Evolutionary conservation across 2,329 filamentous ascomycete species (phyloP).

Genomic region (Monilinia fructicola): DNA sequence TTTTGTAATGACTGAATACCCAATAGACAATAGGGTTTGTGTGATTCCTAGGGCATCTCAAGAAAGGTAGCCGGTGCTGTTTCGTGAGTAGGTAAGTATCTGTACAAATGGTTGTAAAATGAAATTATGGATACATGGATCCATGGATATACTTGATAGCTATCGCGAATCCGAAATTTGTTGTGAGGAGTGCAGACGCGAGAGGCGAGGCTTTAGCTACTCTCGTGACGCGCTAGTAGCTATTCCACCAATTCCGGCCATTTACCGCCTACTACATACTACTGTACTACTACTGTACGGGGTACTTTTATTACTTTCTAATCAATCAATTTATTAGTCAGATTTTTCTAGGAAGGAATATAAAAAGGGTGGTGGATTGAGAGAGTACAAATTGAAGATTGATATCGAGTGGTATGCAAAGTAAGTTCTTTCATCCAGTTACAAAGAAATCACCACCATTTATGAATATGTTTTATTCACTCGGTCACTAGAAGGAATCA

Average conservation of each 20-base stretch:
- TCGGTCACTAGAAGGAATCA: neutral
- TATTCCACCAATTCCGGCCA: neutral
- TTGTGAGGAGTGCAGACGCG: constrained; percentile 14
- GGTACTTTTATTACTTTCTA: too few species aligned
- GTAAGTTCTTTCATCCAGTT: neutral
- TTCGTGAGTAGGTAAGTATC: neutral
- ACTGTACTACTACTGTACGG: too few species aligned
- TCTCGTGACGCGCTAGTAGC: constrained; percentile 16
- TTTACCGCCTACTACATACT: neutral
- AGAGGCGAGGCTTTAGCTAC: constrained; percentile 2
- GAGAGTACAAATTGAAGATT: neutral
- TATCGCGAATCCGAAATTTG: constrained; percentile 5
- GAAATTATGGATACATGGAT: neutral
- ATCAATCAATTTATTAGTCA: neutral
- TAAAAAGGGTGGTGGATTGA: neutral
- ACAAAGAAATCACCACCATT: neutral
- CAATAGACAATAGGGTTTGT: neutral
- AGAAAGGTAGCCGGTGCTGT: neutral
- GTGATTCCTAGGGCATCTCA: neutral
- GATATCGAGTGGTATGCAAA: neutral
- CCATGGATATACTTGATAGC: neutral
- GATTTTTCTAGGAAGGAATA: neutral
- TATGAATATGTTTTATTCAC: neutral
- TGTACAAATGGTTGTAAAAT: neutral
- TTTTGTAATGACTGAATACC: neutral